Percentiles rank a stretch among this genome's conserved stretches.
phyloP scores from a whole-genome alignment of 257 asterid genomes.

The Fraxinus americana region DNA sequence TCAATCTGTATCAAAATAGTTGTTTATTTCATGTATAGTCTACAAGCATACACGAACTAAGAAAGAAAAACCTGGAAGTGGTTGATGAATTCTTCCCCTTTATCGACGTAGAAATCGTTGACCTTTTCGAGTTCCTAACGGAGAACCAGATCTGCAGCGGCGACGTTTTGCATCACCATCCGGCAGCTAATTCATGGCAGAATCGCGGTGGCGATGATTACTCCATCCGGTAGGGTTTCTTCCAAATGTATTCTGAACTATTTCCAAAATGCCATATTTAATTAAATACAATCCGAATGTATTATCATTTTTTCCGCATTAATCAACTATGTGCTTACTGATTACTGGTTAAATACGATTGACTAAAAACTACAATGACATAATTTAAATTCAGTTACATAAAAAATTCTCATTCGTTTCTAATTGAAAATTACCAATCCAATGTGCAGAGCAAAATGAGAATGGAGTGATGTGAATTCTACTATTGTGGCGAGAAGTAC shows the following conservation, averaged over 20 bases:
- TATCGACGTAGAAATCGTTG: slow-evolving; percentile 94
- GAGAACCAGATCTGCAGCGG: slow-evolving; percentile 69
- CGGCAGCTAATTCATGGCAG: slow-evolving; percentile 19
- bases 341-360: neutral
- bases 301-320: neutral
- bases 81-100: slow-evolving; percentile 86
- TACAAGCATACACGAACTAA: neutral
- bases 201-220: slow-evolving; percentile 35
- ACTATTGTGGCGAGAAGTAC: too few species aligned
- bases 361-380: neutral
- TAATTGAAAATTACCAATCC: too few species aligned
- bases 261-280: slow-evolving; percentile 72
- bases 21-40: neutral
- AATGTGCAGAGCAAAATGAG: too few species aligned
- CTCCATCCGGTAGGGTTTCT: slow-evolving; percentile 93
- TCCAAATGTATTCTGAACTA: slow-evolving; percentile 67
- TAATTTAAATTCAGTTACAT: too few species aligned
- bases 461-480: too few species aligned
- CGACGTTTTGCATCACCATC: slow-evolving; percentile 8
- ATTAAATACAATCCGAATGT: neutral
- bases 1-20: neutral
- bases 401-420: too few species aligned
- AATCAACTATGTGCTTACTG: neutral
- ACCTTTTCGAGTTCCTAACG: slow-evolving; percentile 76
- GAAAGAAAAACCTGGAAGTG: slow-evolving; percentile 60